A percentile compares a stretch with the other conserved stretches of the same genome.
phyloP scores from a whole-genome alignment of 352 stramenopile genomes.

The Halophytophthora batemanensis region DNA sequence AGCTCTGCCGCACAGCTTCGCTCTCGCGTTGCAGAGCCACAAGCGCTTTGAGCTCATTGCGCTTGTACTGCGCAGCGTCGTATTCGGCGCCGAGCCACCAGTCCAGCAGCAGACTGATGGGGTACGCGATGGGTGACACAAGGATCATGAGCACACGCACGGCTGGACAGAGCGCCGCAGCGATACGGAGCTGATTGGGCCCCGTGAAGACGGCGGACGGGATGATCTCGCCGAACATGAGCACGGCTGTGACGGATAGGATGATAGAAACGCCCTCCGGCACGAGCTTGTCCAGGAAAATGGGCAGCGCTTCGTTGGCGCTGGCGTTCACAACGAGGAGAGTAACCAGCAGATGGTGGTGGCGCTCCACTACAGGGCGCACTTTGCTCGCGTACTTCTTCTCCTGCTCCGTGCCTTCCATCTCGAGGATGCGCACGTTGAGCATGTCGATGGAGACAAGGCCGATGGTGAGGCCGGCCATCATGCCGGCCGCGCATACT shows the following conservation, averaged over 20 bases:
- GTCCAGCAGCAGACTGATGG: constrained; percentile 91
- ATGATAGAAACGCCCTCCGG: constrained; percentile 85
- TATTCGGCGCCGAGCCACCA: constrained; percentile 78
- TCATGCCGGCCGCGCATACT: constrained; percentile 53
- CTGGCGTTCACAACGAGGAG: constrained; percentile 92
- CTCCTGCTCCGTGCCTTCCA: constrained; percentile 67
- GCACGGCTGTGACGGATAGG: constrained; percentile 91
- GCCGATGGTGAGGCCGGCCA: constrained; percentile 79
- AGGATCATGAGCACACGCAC: constrained; percentile 89
- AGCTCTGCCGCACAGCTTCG: constrained; percentile 33
- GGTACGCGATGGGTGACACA: constrained; percentile 86
- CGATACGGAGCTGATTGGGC: constrained; percentile 90
- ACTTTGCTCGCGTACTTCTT: constrained; percentile 74
- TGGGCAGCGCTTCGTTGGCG: constrained; percentile 93
- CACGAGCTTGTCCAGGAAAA: constrained; percentile 91
- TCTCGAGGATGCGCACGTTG: constrained; percentile 76
- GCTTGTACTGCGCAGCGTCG: constrained; percentile 81
- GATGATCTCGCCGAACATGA: constrained; percentile 97
- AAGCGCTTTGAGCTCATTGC: constrained; percentile 87
- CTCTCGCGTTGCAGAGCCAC: constrained; percentile 76
- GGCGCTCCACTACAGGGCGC: constrained; percentile 85
- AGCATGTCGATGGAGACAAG: constrained; percentile 77
- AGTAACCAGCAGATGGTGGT: constrained; percentile 94
- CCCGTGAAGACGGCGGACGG: constrained; percentile 94
- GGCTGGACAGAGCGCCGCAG: constrained; percentile 70